phyloP scores from a whole-genome alignment of 2,329 filamentous ascomycete genomes.

The Aureobasidium sp. region DNA sequence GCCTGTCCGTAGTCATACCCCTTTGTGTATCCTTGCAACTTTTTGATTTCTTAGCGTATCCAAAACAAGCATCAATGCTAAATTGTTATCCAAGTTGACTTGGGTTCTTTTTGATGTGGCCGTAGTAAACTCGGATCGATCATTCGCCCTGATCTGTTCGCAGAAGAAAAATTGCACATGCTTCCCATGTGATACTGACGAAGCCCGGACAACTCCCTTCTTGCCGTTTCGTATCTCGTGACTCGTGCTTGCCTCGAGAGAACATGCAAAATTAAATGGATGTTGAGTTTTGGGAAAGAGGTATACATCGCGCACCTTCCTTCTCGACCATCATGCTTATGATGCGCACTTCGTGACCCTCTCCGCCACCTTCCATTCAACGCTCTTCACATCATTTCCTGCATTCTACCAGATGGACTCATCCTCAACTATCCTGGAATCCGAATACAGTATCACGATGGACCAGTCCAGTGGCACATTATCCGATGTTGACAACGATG shows the following conservation, averaged over 20 bases:
- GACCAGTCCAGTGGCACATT: not conserved
- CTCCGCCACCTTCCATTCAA: not conserved
- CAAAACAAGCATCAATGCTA: not conserved
- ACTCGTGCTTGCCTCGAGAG: not conserved
- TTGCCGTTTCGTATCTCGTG: too few relatives aligned
- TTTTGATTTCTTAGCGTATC: not conserved
- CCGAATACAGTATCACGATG: not conserved
- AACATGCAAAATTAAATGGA: too few relatives aligned
- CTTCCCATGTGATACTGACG: not conserved
- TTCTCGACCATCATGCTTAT: not conserved
- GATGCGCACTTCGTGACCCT: not conserved
- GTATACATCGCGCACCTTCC: too few relatives aligned
- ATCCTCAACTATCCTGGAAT: not conserved
- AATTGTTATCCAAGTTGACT: not conserved
- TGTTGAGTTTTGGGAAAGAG: too few relatives aligned
- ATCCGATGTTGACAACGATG: slow-evolving; percentile 16
- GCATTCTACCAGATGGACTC: not conserved
- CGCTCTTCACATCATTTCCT: not conserved
- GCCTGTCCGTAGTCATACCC: not conserved
- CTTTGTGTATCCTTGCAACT: not conserved
- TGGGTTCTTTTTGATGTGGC: not conserved
- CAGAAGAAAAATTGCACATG: not conserved
- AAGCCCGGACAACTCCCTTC: too few relatives aligned
- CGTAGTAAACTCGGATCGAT: too few relatives aligned
- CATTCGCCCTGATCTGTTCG: too few relatives aligned